Percentiles rank a stretch among this genome's conserved stretches.
Evolutionary conservation across 2,329 filamentous ascomycete genomes (phyloP).

Genomic region (Claviceps cyperi): DNA sequence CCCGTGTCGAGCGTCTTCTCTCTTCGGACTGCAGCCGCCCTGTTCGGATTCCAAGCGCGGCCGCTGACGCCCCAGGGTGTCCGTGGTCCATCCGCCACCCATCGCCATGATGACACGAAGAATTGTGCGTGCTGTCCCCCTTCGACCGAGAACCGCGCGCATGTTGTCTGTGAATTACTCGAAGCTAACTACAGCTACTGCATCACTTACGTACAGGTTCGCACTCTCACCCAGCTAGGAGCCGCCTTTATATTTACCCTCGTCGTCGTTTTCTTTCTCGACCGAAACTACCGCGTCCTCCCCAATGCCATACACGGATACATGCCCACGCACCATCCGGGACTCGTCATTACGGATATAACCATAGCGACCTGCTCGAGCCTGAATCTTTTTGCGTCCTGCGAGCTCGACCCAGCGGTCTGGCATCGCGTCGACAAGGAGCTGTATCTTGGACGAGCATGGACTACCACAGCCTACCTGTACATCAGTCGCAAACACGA

Average conservation of each 20-base stretch:
- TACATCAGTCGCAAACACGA: constrained; percentile 75
- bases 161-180: neutral
- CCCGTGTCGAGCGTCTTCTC: neutral
- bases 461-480: constrained; percentile 65
- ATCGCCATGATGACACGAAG: constrained; percentile 20
- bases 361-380: constrained; percentile 62
- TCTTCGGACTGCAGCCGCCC: neutral
- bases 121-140: constrained; percentile 16
- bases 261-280: constrained; percentile 65
- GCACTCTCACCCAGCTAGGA: constrained; percentile 62
- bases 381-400: constrained; percentile 60
- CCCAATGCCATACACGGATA: constrained; percentile 76
- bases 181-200: neutral
- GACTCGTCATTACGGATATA: constrained; percentile 74
- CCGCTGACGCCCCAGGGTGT: neutral
- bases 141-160: too few relatives aligned
- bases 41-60: neutral
- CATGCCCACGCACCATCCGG: constrained; percentile 72
- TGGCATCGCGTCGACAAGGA: constrained; percentile 89
- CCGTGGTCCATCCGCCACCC: neutral
- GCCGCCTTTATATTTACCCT: constrained; percentile 51
- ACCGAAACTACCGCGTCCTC: constrained; percentile 76
- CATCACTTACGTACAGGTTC: constrained; percentile 30
- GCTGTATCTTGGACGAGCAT: constrained; percentile 61
- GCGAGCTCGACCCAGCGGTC: constrained; percentile 51